Conservation (phyloP, 2,329 filamentous ascomycete genomes). For the Colletotrichum somersetense region DNA sequence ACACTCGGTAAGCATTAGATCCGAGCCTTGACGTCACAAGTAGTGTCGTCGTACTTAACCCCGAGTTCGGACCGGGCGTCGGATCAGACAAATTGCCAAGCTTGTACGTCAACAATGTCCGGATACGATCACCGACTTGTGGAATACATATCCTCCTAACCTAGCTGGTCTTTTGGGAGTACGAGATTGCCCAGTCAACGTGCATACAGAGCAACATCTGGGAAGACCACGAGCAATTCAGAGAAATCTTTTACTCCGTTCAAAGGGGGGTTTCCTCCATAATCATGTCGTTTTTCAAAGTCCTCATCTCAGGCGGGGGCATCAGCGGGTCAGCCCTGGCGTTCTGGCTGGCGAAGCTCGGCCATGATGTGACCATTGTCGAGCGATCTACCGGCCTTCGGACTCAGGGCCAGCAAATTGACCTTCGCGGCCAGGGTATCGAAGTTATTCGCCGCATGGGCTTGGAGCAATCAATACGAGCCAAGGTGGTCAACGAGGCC, state of each 20-base stretch:
- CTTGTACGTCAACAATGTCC: background rate
- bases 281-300: slow-evolving; percentile 51
- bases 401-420: slow-evolving; percentile 59
- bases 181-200: too few relatives aligned
- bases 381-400: slow-evolving; percentile 56
- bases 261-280: background rate
- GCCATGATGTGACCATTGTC: slow-evolving; percentile 57
- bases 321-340: slow-evolving; percentile 60
- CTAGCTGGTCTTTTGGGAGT: background rate
- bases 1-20: background rate
- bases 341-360: slow-evolving; percentile 54
- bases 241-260: background rate
- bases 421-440: slow-evolving; percentile 59
- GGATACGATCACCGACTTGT: background rate
- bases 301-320: slow-evolving; percentile 63
- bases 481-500: slow-evolving; percentile 58
- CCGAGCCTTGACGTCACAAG: slow-evolving; percentile 32
- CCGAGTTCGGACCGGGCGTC: slow-evolving; percentile 16
- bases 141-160: background rate
- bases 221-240: too few relatives aligned
- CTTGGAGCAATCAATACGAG: slow-evolving; percentile 52
- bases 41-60: slow-evolving; percentile 14
- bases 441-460: slow-evolving; percentile 55
- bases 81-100: slow-evolving; percentile 22
- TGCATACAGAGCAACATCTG: background rate